Evolutionary conservation across 2,329 filamentous ascomycete species (phyloP), one percentile per base, ranked within the genome.

Genomic region (Ascochyta viciae-villosae): DNA sequence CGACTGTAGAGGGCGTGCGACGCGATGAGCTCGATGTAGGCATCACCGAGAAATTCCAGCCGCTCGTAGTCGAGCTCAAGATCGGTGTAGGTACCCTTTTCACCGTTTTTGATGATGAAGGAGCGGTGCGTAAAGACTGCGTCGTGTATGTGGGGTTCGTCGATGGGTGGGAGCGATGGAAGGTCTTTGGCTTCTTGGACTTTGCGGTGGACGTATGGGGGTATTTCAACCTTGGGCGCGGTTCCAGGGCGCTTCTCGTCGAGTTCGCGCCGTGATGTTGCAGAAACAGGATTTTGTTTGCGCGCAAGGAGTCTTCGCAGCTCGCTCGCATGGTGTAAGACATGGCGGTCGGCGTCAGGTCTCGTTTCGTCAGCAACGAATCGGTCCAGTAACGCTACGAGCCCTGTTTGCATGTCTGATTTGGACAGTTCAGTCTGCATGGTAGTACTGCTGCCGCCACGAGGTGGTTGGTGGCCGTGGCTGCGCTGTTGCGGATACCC

Each of bases 31-130:
- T 96, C 90, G 47, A 96, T 80, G 66, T 94, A 94, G 19, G 91
- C 89, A 72, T 98, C 94, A 6, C 94, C 94, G 7, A 96, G 82
- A 78, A 94, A 92, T 75, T 98, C 94, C 6, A 97, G 85, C 16
- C 86, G 85, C 68, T 97, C 93, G 74, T 97, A 97, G 67, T 81
- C 77, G 16, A 69, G 66, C 22, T 58, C 61, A 12, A 69, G 59
- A 24, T 66, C 63, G 3, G 58, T 53, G 26, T 72, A 44, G 1
- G 59, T 54, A 16, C 49, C 52, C 9, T 60, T 62, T 16, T 65
- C 57, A 12, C 71, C 65, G 3, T 59, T 57, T 33, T 57, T 58
- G 35, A 61, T 40, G 22, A 70, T 59, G 39, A 60, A 50, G 8
- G 73, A 72, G 6, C 57, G 78, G 65, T 94, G 91, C 1, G 84